phyloP scores from a whole-genome alignment of 1,139 yeast species.

The Spathaspora sp. region DNA sequence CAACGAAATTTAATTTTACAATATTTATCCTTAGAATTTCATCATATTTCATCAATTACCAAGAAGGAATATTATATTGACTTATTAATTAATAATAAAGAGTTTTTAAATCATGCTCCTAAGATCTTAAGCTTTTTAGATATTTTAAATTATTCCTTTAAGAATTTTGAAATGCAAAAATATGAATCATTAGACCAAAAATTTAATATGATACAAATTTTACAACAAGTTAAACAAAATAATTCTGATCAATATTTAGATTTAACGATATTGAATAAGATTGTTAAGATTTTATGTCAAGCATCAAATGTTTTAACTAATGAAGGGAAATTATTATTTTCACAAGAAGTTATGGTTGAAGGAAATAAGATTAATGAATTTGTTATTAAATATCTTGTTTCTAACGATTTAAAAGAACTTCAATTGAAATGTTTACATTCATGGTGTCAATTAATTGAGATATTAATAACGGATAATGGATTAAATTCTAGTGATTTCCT shows the following conservation, averaged over 20 bases:
- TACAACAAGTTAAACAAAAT: conserved; percentile 22
- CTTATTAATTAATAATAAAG: conserved; percentile 49
- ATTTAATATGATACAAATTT: conserved; percentile 29
- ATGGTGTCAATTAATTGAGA: conserved; percentile 81
- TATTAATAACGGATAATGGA: conserved; percentile 61
- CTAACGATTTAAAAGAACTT: conserved; percentile 44
- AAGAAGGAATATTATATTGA: conserved; percentile 55
- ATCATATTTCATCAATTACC: conserved; percentile 58
- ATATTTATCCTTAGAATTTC: conserved; percentile 71
- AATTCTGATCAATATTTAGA: conserved; percentile 14
- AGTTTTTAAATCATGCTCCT: conserved; percentile 53
- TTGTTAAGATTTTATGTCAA: conserved; percentile 26
- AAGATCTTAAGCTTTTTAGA: conserved; percentile 69
- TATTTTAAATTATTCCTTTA: conserved; percentile 56
- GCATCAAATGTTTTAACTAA: conserved; percentile 18
- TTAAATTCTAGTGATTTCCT: conserved; percentile 50
- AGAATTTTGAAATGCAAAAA: conserved; percentile 36
- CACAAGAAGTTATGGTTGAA: conserved; percentile 27
- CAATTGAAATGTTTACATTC: conserved; percentile 69
- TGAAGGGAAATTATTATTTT: conserved; percentile 23
- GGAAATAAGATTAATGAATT: conserved; percentile 32
- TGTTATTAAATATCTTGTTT: conserved; percentile 43
- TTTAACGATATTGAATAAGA: conserved; percentile 22
- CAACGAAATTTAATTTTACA: conserved; percentile 65
- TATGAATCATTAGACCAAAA: conserved; percentile 40